Base-by-base conservation (phyloP, 176 grass and related monocot genomes). In the barley (Hordeum vulgare) region DNA sequence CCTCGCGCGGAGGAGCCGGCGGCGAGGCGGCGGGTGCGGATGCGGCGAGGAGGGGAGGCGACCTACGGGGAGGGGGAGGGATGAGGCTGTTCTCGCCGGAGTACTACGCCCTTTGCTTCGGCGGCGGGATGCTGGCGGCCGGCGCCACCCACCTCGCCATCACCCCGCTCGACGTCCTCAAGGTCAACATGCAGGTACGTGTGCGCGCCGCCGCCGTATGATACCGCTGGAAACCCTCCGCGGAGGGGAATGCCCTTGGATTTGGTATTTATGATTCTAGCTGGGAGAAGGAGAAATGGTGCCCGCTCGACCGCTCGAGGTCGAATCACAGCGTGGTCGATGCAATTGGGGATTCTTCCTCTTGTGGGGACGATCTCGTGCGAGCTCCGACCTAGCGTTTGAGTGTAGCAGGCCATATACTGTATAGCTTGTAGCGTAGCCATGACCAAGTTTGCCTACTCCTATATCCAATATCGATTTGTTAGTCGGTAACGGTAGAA, bases 131-230 rank as follows among this genome's bases (percentile, higher is more conserved):
- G 96, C 85, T 95, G 37, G 90, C 93, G 27, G 93, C 96, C 21
- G 96, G 93, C 84, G 76, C 96, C 53, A 95, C 93, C 18, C 96
- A 98, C 84, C 91, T 98, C 80, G 93, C 91, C 79, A 95, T 94
- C 86, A 98, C 93, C 13, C 96, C 96, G 21, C 85, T 98, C 69
- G 96, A 98, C 80, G 96, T 98, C 39, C 83, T 98, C 75, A 95
- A 98, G 89, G 93, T 98, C 76, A 95, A 98, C 84, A 98, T 98
- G 96, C 93, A 98, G 90, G 96, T 94, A 62, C 57, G 74, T 3
- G 77, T 8, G 23, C 7, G 24, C 21, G 0, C 61, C 61, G 0
- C 69, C 40, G 11, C 15, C 3, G 0, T 14, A 17, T 31, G 26
- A 0, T 12, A 9, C 13, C 7, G 18, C 1, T 4, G 7, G 10